These are phyloP conservation scores for Thyridium curvatum DNA, from an alignment of 2,329 filamentous ascomycete species.

Conservation along the genomic window DNA sequence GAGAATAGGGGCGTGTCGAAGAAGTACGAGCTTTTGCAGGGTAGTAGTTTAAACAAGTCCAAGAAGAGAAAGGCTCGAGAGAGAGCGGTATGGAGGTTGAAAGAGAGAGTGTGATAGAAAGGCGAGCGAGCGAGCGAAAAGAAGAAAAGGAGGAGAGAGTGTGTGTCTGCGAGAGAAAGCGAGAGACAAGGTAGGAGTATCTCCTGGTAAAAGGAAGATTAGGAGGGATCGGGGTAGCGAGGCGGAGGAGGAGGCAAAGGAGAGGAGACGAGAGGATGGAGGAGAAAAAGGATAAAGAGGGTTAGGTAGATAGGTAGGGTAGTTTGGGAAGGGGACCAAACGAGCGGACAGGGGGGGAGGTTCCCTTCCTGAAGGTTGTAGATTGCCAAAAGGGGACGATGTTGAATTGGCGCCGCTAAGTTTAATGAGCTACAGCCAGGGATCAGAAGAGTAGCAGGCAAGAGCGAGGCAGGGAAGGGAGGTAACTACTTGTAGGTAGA, in stretches of 20 bases:
- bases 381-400: too few species aligned
- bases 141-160: conserved; percentile 11
- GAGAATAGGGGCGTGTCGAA: conserved; percentile 5
- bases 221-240: neutral
- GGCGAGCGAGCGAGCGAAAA: conserved; percentile 12
- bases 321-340: neutral
- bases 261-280: conserved; percentile 1
- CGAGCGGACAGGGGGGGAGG: neutral
- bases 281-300: neutral
- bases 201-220: conserved; percentile 1
- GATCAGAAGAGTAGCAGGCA: too few species aligned
- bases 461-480: too few species aligned
- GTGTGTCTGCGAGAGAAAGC: conserved; percentile 1
- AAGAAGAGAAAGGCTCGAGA: conserved; percentile 7
- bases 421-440: too few species aligned
- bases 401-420: too few species aligned
- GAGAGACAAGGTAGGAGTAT: conserved; percentile 1
- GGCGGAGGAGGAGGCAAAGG: conserved; percentile 1
- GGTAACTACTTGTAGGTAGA: too few species aligned
- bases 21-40: conserved; percentile 7
- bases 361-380: neutral
- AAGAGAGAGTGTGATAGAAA: neutral
- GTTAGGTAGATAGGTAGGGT: neutral
- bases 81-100: neutral
- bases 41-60: conserved; percentile 4